Percentiles rank a stretch among this genome's conserved stretches.
Evolutionary conservation across 208 protist species (phyloP).

Genomic region (Lotmaria passim): DNA sequence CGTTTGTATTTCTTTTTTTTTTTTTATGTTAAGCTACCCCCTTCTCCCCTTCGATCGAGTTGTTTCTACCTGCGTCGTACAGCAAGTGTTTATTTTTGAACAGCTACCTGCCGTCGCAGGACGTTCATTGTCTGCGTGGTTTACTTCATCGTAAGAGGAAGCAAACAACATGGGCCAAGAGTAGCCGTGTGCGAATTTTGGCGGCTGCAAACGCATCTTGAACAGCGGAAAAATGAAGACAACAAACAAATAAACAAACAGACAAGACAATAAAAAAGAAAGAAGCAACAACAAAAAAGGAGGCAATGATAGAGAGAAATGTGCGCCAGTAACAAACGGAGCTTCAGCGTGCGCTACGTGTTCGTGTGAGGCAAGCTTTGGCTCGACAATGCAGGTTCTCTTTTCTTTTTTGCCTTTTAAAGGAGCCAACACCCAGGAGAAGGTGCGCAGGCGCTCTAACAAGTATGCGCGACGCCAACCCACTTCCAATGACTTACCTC

Average conservation of each 20-base stretch:
- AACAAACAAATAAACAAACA: background rate
- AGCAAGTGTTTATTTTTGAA: conserved; percentile 1
- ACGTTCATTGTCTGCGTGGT: background rate
- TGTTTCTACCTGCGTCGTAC: conserved; percentile 34
- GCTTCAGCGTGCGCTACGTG: no score
- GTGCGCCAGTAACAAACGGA: no score
- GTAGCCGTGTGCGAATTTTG: conserved; percentile 10
- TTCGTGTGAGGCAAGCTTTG: no score
- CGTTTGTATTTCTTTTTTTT: background rate
- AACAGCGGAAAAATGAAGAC: conserved; percentile 1
- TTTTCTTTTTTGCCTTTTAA: background rate
- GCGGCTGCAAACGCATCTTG: background rate
- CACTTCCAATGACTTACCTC: no score
- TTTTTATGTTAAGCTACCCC: background rate
- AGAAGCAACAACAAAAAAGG: background rate
- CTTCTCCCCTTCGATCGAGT: background rate
- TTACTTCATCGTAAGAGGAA: background rate
- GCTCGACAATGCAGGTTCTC: background rate
- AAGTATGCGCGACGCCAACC: no score
- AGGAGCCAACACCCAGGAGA: background rate
- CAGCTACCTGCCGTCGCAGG: background rate
- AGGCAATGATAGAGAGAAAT: background rate
- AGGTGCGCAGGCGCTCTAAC: no score
- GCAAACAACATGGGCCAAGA: background rate
- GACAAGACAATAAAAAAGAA: background rate